Base-by-base conservation (phyloP, 2,329 filamentous ascomycete genomes). In the Akanthomyces dipterigenus region DNA sequence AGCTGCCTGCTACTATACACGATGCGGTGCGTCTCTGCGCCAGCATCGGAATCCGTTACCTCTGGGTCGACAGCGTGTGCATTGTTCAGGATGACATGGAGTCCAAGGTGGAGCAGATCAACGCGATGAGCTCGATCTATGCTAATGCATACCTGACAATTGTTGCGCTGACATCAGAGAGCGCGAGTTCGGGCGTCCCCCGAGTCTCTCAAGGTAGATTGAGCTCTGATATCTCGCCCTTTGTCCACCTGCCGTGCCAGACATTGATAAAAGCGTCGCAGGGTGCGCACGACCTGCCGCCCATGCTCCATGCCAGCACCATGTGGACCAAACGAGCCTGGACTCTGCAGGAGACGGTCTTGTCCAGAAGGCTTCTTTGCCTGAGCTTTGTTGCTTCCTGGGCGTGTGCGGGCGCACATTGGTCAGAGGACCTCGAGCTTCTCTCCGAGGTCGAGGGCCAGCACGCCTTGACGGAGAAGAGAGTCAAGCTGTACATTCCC, bases 51-150 rank as follows among this genome's bases (percentile, higher is more conserved):
- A 60, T 62, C 11, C 55, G 61, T 31, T 61, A 63, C 42, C 62
- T 63, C 20, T 63, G 62, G 59, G 62, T 63, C n/a, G 62, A 63
- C 43, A 61, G 58, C 16, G n/a, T 63, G 55, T 63, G 59, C 50
- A 60, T 62, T 20, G 42, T 62, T 14, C 59, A 60, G 51, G 55
- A 62, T 36, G 62, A 62, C 28, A 7, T 38, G 5, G 58, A 53
- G 34, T 48, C 42, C 12, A 61, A 63, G 16, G 45, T 54, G 53
- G 42, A 58, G 46, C 53, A 63, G 38, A 61, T 63, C 34, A 51
- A 53, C 18, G 53, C 62, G 2, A 63, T 63, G 62, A 59, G 54
- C 3, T 28, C 54, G 2, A 48, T 62, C 1, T 63, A 60, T 38
- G 60, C 55, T 18, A 62, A 60, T 31, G 60, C 60, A 11, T 57